Conservation (phyloP, 441 rosid species). For the Adansonia grandidieri region DNA sequence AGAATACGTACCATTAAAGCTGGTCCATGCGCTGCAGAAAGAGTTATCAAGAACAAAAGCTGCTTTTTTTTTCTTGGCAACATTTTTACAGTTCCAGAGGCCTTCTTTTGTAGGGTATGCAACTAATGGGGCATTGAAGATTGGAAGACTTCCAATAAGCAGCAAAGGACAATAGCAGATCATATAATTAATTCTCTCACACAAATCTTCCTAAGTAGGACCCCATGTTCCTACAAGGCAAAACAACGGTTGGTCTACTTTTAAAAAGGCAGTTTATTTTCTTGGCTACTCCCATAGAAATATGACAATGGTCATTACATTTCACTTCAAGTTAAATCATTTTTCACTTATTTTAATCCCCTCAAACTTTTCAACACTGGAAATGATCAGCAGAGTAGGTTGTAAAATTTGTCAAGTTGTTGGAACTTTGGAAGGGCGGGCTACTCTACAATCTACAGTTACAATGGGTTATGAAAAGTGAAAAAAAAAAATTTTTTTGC, state of each 20-base stretch:
- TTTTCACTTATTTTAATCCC: not conserved
- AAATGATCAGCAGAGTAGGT: not conserved
- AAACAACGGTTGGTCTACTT: conserved; percentile 24
- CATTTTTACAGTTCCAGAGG: conserved; percentile 30
- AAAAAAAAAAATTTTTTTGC: not conserved
- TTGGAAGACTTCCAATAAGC: conserved; percentile 26
- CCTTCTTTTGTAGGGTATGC: conserved; percentile 23
- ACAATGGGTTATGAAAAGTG: no score
- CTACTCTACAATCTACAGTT: not conserved
- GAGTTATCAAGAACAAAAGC: conserved; percentile 6
- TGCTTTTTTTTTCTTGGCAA: not conserved
- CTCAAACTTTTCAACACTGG: not conserved
- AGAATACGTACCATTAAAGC: conserved; percentile 34
- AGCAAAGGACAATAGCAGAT: conserved; percentile 16
- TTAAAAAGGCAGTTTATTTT: conserved; percentile 4
- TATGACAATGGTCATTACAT: not conserved
- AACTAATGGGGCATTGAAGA: conserved; percentile 14
- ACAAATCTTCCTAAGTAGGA: conserved; percentile 22
- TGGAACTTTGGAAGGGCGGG: not conserved
- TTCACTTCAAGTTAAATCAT: not conserved
- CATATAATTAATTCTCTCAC: conserved; percentile 24
- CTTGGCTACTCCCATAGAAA: conserved; percentile 21
- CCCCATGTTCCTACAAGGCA: conserved; percentile 24
- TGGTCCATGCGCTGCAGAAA: conserved; percentile 29
- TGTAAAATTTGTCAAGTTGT: not conserved